Conservation (phyloP, 1,284 basidiomycete genomes). For the Microbotryum lychnidis-dioicae region DNA sequence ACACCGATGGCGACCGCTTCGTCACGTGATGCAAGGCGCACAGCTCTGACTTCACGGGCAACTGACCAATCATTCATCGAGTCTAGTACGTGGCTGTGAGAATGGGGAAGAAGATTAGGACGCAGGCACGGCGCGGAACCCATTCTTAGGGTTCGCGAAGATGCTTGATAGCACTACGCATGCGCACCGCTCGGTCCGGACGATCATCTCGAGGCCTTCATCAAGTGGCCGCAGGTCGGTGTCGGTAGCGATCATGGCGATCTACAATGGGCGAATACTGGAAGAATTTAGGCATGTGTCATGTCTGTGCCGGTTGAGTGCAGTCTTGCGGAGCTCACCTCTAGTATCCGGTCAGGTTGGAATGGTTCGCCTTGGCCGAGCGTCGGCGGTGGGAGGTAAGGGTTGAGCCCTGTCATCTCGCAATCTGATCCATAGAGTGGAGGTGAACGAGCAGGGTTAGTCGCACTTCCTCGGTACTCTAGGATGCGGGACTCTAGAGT, state of each 20-base stretch:
- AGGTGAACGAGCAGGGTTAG: no score
- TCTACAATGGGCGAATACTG: constrained; percentile 22
- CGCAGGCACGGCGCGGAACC: no score
- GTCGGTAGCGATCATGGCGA: constrained; percentile 45
- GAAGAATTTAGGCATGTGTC: neutral
- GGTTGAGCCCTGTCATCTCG: constrained; percentile 30
- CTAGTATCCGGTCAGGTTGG: constrained; percentile 27
- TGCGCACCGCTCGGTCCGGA: constrained; percentile 38
- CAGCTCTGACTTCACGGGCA: constrained; percentile 24
- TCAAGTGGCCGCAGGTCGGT: constrained; percentile 46
- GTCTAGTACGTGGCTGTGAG: constrained; percentile 43
- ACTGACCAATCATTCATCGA: constrained; percentile 34
- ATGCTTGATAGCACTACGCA: no score
- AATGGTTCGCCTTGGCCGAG: constrained; percentile 14
- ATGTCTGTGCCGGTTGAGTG: no score
- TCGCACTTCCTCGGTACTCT: no score
- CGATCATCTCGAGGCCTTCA: constrained; percentile 47
- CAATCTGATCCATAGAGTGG: constrained; percentile 12
- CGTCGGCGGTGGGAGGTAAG: constrained; percentile 17
- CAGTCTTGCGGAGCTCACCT: constrained; percentile 5
- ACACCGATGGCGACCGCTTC: no score
- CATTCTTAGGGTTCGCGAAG: no score
- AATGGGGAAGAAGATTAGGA: no score
- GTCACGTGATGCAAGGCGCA: no score
- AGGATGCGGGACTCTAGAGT: no score